Evolutionary conservation across 106 monocot genomes (phyloP), one percentile per base, ranked within the genome.

Genomic region (Dendrobium officinale): DNA sequence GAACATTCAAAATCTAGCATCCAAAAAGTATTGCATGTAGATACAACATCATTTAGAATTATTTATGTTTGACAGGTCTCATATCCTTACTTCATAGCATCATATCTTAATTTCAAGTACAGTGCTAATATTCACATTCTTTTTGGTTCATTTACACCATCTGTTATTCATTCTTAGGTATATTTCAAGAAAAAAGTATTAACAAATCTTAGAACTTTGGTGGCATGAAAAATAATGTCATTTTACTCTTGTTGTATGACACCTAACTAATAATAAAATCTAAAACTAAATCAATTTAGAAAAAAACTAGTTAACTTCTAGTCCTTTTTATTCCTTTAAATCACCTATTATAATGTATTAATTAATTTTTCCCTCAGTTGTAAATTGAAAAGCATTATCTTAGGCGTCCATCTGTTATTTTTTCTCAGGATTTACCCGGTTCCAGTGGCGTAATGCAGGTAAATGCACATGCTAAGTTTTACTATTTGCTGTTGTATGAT

Each of bases 371-470:
- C 5, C 64, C 20, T 1, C 51, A 51, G 51, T 51, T 51, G 10
- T 51, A 51, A 51, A 10, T 48, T 48, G 7, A 48, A 48, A 11
- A 48, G 6, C 48, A 48, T 48, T 11, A 48, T 51, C 51, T 51
- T 10, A 51, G 51, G 51, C 13, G 51, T 51, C 24, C 26, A 66
- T 72, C 29, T 42, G 18, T 44, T 75, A 78, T 26, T 33, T 72
- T 45, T 82, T 93, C 86, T 55, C 86, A 98, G 97, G 97, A 98
- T 83, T 79, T 98, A 79, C 97, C 97, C 33, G 89, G 58, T 82
- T 98, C 97, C 85, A 94, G 97, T 75, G 97, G 97, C 79, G 82
- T 94, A 81, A 98, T 98, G 97, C 92, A 92, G 87, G 97, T 94
- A 89, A 90, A 88, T 77, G 20, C 10, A 41, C 55, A 16, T 27